Evolutionary conservation across 805 yeast species (phyloP).

Genomic region (Kuraishia capsulata): DNA sequence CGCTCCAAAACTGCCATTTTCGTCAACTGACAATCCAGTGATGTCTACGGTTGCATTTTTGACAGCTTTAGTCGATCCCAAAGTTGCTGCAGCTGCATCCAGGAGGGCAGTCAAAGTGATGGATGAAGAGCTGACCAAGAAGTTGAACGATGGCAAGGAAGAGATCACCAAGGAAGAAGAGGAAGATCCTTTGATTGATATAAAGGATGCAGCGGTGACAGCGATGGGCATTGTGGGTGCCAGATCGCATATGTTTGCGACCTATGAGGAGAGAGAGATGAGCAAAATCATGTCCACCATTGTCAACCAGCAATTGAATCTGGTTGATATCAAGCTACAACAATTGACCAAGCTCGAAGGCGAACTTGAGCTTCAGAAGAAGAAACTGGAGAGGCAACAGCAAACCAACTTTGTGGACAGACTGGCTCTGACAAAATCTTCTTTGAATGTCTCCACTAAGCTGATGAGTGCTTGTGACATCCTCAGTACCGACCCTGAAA

Average conservation of each 20-base stretch:
- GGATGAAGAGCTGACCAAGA: constrained; percentile 31
- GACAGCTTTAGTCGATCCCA: constrained; percentile 77
- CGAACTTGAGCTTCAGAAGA: constrained; percentile 57
- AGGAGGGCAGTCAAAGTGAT: constrained; percentile 43
- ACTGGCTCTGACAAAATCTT: constrained; percentile 53
- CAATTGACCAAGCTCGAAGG: constrained; percentile 55
- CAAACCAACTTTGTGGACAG: constrained; percentile 61
- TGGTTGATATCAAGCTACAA: constrained; percentile 53
- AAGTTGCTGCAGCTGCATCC: constrained; percentile 78
- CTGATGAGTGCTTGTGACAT: constrained; percentile 26
- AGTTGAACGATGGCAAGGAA: constrained; percentile 24
- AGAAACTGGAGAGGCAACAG: constrained; percentile 49
- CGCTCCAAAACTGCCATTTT: constrained; percentile 77
- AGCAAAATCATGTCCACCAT: constrained; percentile 46
- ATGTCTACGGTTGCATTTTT: constrained; percentile 87
- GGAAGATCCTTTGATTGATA: constrained; percentile 14
- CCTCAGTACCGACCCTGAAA: constrained; percentile 7
- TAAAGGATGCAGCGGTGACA: constrained; percentile 56
- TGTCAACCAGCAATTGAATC: constrained; percentile 52
- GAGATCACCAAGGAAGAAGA: constrained; percentile 9
- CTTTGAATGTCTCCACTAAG: constrained; percentile 40
- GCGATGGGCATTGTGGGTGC: constrained; percentile 74
- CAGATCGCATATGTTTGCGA: constrained; percentile 70
- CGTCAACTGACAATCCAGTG: constrained; percentile 86
- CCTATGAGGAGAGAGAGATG: constrained; percentile 74